These are phyloP conservation scores for Stemphylium beticola DNA, from an alignment of 2,329 filamentous ascomycete genomes.

Conservation along the genomic window DNA sequence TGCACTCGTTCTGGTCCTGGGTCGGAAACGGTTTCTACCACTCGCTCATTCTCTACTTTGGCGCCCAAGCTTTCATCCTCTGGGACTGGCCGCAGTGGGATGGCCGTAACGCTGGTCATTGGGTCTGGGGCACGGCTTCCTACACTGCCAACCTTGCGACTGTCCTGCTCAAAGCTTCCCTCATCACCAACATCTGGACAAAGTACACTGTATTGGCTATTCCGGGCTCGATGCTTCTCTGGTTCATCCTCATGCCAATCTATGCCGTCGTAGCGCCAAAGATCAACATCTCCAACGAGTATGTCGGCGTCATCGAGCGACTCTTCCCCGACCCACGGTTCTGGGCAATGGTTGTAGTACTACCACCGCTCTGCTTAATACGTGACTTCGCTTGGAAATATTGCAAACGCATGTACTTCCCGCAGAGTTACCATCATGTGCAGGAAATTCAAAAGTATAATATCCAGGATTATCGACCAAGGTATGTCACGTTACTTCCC, in stretches of 20 bases:
- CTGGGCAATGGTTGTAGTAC: constrained; percentile 84
- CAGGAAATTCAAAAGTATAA: constrained; percentile 99
- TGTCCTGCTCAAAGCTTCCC: constrained; percentile 89
- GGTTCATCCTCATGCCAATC: constrained; percentile 86
- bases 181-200: constrained; percentile 98
- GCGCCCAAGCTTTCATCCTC: constrained; percentile 80
- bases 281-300: constrained; percentile 81
- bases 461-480: constrained; percentile 95
- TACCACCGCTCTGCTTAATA: constrained; percentile 81
- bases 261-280: constrained; percentile 88
- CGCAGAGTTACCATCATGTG: constrained; percentile 95
- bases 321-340: constrained; percentile 84
- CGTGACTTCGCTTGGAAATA: constrained; percentile 98
- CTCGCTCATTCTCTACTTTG: constrained; percentile 89
- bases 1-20: constrained; percentile 92
- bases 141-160: constrained; percentile 95
- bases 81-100: constrained; percentile 79
- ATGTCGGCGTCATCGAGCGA: constrained; percentile 79
- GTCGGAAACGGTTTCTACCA: constrained; percentile 95
- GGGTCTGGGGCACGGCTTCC: constrained; percentile 96
- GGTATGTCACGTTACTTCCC: constrained; percentile 62
- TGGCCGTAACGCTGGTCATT: constrained; percentile 86
- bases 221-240: constrained; percentile 88
- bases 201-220: constrained; percentile 97
- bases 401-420: constrained; percentile 93